Evolutionary conservation across 1,284 basidiomycete genomes (phyloP).

Genomic region (Ceratobasidium sp.): DNA sequence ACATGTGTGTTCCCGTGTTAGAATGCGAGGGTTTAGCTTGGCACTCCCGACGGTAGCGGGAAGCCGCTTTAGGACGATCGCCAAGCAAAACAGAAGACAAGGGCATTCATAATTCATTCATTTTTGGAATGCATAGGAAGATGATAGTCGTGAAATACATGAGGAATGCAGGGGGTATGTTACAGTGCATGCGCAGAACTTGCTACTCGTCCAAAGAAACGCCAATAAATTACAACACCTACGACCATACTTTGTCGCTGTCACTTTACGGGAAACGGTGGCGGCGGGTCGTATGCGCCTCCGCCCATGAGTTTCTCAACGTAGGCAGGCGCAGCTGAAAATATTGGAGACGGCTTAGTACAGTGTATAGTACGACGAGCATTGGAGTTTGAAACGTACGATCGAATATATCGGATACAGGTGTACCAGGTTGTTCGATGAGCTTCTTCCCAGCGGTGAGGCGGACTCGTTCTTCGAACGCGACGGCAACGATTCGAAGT

Average conservation of each 20-base stretch:
- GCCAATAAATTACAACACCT: slow-evolving; percentile 22
- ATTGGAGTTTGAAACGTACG: slow-evolving; percentile 2
- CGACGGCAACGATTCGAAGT: slow-evolving; percentile 27
- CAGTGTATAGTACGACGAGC: neutral
- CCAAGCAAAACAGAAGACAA: neutral
- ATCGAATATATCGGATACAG: neutral
- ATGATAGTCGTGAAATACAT: neutral
- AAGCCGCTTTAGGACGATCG: neutral
- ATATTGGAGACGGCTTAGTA: neutral
- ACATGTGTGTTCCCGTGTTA: neutral
- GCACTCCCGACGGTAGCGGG: neutral
- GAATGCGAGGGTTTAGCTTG: neutral
- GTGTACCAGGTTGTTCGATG: neutral
- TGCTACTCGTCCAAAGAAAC: slow-evolving; percentile 9
- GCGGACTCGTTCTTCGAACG: slow-evolving; percentile 34
- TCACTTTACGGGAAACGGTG: slow-evolving; percentile 4
- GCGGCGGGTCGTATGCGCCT: slow-evolving; percentile 10
- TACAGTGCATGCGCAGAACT: neutral
- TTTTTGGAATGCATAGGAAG: slow-evolving; percentile 6
- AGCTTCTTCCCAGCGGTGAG: slow-evolving; percentile 36
- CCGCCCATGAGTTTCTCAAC: slow-evolving; percentile 15
- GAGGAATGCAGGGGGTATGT: neutral
- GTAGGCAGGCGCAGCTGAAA: slow-evolving; percentile 33
- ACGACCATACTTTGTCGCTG: neutral
- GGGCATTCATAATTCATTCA: neutral